Conservation (phyloP, 306 rosid species). For the Malus asiatica region DNA sequence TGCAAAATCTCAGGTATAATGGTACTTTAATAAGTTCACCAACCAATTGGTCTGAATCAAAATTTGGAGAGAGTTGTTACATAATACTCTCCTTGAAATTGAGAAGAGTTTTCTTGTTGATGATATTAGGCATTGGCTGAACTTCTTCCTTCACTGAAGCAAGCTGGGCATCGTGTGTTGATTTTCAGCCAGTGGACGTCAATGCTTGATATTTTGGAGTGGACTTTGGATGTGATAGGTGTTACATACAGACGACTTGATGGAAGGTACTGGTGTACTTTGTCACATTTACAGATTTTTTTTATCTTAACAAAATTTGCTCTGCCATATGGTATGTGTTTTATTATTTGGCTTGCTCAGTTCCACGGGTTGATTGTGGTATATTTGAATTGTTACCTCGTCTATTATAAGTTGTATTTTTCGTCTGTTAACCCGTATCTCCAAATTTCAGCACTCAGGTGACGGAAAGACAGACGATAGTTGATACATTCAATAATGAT, state of each 20-base stretch:
- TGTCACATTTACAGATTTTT: background rate
- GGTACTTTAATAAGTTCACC: background rate
- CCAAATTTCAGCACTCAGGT: conserved; percentile 71
- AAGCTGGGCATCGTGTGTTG: conserved; percentile 74
- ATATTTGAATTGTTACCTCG: background rate
- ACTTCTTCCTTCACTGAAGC: conserved; percentile 76
- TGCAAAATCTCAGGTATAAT: conserved; percentile 82
- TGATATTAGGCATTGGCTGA: conserved; percentile 55
- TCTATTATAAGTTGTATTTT: background rate
- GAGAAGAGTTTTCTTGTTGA: conserved; percentile 20
- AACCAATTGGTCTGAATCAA: conserved; percentile 3
- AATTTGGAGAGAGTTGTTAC: background rate
- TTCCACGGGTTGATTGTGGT: background rate
- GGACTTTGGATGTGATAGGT: conserved; percentile 94
- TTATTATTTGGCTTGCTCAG: background rate
- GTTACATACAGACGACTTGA: conserved; percentile 83
- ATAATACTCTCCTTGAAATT: conserved; percentile 13
- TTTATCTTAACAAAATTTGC: background rate
- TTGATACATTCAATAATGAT: conserved; percentile 80
- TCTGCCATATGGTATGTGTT: background rate
- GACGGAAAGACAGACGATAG: conserved; percentile 88
- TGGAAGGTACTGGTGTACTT: conserved; percentile 65
- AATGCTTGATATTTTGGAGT: conserved; percentile 95
- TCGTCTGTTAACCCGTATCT: conserved; percentile 9
- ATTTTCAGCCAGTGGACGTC: conserved; percentile 98